Conservation (phyloP, 192 early-diverging fungal species). For the Backusella tuberculispora region DNA sequence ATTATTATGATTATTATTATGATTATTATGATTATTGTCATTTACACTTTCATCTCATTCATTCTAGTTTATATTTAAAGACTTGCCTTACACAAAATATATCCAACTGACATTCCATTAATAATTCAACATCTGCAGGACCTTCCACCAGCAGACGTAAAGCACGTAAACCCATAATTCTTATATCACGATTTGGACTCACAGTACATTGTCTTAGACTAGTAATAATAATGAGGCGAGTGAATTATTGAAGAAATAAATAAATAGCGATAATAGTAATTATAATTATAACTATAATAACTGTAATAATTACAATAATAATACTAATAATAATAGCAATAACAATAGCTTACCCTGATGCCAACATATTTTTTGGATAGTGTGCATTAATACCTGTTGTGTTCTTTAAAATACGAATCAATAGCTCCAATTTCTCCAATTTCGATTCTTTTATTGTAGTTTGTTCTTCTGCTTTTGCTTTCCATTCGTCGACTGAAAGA, state of each 20-base stretch:
- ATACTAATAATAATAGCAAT: no score
- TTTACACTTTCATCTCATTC: neutral
- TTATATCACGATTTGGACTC: conserved; percentile 57
- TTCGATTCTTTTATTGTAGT: conserved; percentile 28
- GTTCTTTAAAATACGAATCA: conserved; percentile 41
- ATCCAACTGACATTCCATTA: conserved; percentile 64
- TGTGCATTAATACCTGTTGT: conserved; percentile 34
- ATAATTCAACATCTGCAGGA: conserved; percentile 44
- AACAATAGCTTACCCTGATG: conserved; percentile 26
- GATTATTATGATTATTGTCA: no score
- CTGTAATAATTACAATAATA: neutral
- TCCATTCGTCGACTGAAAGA: conserved; percentile 33
- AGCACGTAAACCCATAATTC: conserved; percentile 65
- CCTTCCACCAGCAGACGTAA: conserved; percentile 59
- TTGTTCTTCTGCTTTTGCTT: neutral
- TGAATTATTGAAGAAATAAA: conserved; percentile 1
- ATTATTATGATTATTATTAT: neutral
- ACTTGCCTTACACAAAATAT: conserved; percentile 74
- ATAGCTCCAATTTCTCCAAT: conserved; percentile 33
- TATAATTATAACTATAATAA: neutral
- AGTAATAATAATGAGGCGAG: neutral
- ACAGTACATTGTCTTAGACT: conserved; percentile 55
- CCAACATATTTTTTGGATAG: conserved; percentile 30
- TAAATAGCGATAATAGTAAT: neutral
- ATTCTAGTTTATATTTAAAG: neutral